These are phyloP conservation scores for Populus pruinosa DNA, from an alignment of 345 rosid species.

Conservation along the genomic window DNA sequence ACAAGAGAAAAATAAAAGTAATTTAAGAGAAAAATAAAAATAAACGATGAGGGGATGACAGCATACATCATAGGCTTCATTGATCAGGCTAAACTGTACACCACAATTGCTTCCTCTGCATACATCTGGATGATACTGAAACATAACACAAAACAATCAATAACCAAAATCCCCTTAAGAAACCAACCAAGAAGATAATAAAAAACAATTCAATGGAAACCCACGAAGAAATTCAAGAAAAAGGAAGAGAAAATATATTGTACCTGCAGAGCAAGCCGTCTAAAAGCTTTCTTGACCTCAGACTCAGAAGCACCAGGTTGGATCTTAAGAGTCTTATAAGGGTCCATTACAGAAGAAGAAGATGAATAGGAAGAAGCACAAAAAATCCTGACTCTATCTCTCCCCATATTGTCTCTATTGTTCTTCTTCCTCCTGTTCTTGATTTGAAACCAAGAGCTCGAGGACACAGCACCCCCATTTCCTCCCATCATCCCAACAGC, in stretches of 20 bases:
- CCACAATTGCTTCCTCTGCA: constrained; percentile 87
- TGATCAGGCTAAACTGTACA: constrained; percentile 64
- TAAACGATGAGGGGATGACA: background rate
- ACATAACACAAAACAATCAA: constrained; percentile 1
- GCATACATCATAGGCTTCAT: constrained; percentile 89
- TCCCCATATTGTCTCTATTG: constrained; percentile 21
- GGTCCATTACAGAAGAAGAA: constrained; percentile 54
- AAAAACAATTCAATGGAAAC: background rate
- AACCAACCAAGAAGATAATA: background rate
- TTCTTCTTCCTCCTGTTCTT: constrained; percentile 38
- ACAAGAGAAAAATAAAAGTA: no score
- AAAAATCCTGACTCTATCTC: constrained; percentile 28
- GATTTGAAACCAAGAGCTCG: constrained; percentile 44
- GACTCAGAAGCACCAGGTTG: constrained; percentile 74
- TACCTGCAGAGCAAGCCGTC: constrained; percentile 82
- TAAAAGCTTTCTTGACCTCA: constrained; percentile 85
- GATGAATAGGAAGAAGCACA: constrained; percentile 29
- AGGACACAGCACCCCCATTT: constrained; percentile 37
- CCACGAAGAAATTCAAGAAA: background rate
- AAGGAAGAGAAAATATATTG: background rate
- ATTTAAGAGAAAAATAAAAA: background rate
- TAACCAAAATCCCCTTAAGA: background rate
- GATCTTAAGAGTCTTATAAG: constrained; percentile 65
- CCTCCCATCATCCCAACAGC: constrained; percentile 39
- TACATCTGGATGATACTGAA: constrained; percentile 97